Conservation (phyloP, 148 eudicot species). For the Beta vulgaris region DNA sequence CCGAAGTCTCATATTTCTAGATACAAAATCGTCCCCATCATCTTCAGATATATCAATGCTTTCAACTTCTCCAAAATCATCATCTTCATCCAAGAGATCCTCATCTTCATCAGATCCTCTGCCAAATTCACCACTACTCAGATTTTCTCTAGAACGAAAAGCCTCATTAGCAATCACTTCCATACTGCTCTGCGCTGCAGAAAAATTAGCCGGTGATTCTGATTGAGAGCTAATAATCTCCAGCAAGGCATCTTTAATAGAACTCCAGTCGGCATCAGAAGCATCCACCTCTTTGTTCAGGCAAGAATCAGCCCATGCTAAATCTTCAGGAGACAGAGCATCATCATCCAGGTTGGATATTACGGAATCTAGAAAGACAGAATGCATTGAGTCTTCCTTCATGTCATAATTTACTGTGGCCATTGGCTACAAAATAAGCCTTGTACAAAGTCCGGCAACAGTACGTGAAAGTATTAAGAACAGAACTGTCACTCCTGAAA, state of each 20-base stretch:
- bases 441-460: not conserved
- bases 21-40: constrained; percentile 15
- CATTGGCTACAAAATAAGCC: constrained; percentile 24
- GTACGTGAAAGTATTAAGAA: constrained; percentile 3
- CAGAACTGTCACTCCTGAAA: constrained; percentile 10
- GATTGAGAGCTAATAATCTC: constrained; percentile 39
- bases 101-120: constrained; percentile 23
- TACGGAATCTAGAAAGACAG: constrained; percentile 15
- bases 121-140: constrained; percentile 5
- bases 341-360: constrained; percentile 25
- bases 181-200: constrained; percentile 15
- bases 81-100: constrained; percentile 31
- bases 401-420: constrained; percentile 33
- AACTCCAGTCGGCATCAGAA: constrained; percentile 41
- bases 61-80: constrained; percentile 24
- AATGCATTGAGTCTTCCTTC: constrained; percentile 27
- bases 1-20: constrained; percentile 13
- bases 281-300: constrained; percentile 36
- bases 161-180: constrained; percentile 22
- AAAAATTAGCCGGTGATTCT: constrained; percentile 10
- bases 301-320: constrained; percentile 81
- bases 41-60: constrained; percentile 20
- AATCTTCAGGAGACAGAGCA: constrained; percentile 45
- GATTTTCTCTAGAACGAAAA: constrained; percentile 12
- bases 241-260: constrained; percentile 47